Evolutionary conservation across 2,329 filamentous ascomycete species (phyloP).

Genomic region (Penicillium sp.): DNA sequence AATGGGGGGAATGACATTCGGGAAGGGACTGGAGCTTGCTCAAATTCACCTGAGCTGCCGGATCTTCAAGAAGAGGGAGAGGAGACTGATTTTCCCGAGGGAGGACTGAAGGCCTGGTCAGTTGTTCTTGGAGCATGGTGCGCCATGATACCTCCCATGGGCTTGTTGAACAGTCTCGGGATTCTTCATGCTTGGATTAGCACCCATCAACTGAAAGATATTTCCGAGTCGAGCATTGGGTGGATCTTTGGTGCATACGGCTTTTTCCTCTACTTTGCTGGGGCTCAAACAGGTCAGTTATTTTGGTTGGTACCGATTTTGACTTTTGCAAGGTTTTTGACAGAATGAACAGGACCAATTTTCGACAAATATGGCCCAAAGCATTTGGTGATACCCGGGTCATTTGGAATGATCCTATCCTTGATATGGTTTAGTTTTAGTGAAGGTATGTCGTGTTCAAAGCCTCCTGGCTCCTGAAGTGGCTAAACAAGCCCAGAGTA

Average conservation of each 20-base stretch:
- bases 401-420: not conserved
- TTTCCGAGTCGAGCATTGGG: constrained; percentile 39
- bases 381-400: not conserved
- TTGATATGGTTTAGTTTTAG: not conserved
- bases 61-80: not conserved
- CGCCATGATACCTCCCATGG: constrained; percentile 35
- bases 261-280: not conserved
- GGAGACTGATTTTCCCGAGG: not conserved
- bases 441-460: not conserved
- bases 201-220: constrained; percentile 36
- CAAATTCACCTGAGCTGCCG: not conserved
- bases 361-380: not conserved
- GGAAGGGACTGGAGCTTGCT: not conserved
- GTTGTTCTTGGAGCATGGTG: not conserved
- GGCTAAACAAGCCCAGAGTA: not conserved
- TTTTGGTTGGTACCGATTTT: not conserved
- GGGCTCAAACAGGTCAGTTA: not conserved
- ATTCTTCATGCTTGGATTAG: constrained; percentile 40
- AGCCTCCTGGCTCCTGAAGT: not conserved
- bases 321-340: not conserved
- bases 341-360: not conserved
- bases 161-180: constrained; percentile 41
- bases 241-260: constrained; percentile 28
- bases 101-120: not conserved
- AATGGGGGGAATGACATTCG: not conserved